Base-by-base conservation (phyloP, 1,139 yeast species). In the Pneumocystis canis region DNA sequence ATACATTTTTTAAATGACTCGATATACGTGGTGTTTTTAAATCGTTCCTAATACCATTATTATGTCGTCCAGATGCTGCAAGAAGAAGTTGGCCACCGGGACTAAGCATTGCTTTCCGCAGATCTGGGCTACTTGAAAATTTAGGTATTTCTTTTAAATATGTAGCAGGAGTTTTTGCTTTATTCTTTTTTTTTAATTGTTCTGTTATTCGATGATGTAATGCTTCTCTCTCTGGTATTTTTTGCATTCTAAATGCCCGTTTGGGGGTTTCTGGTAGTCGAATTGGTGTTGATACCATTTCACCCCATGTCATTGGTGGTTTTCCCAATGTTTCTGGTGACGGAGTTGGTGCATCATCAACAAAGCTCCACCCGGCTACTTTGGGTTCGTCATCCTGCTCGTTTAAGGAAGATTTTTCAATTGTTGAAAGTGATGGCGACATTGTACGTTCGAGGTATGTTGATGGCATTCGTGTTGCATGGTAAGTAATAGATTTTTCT, bases 341-440 rank as follows among this genome's bases (percentile, higher is more conserved):
- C 5, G 67, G 67, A 11, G 66, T 58, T 16, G 66, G 61, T 56
- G 60, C 60, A 2, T 56, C 61, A 14, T 66, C 61, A 0, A 67
- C 65, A 58, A 67, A 65, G 3, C 66, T 61, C 54, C 62, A 67
- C 16, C 69, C 69, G 14, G 62, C 62, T 5, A 67, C 66, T 18
- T 20, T 31, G 1, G 67, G 66, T 4, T 58, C 62, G 16, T 61
- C 63, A 16, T 32, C 35, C 18, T 61, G 59, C n/a, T 56, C 60
- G 28, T 25, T 56, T 30, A 28, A 39, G n/a, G n/a, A n/a, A n/a
- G 30, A 18, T 7, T 47, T 37, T 20, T 56, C 62, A 20, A 39
- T 33, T 11, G 33, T 41, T 7, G 31, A 18, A 7, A 60, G 37
- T 7, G 60, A 32, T 11, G 28, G 32, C 18, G 35, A 25, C 16